These are phyloP conservation scores for Mortierella sp. DNA, from an alignment of 371 early-diverging fungal genomes.

Conservation along the genomic window DNA sequence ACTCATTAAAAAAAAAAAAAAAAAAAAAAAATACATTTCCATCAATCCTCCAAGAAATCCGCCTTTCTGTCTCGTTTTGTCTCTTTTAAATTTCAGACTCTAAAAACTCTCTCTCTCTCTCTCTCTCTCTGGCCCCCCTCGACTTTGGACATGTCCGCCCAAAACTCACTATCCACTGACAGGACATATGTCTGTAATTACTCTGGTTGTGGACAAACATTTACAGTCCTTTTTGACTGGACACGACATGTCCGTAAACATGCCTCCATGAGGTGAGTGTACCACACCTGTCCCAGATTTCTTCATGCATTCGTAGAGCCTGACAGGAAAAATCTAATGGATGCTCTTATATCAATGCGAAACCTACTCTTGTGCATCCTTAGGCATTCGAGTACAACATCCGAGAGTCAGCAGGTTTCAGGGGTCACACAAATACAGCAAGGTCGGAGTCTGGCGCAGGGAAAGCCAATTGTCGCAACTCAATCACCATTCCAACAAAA, in stretches of 20 bases:
- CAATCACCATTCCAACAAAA: background rate
- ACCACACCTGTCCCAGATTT: background rate
- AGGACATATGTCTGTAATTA: slow-evolving; percentile 7
- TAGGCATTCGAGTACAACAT: background rate
- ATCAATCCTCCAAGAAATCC: background rate
- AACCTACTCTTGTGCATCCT: no score
- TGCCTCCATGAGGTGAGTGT: slow-evolving; percentile 3
- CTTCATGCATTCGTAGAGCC: no score
- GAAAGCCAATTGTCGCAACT: background rate
- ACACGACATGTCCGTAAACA: slow-evolving; percentile 26
- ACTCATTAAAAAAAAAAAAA: background rate
- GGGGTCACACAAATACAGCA: background rate
- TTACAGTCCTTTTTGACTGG: slow-evolving; percentile 35
- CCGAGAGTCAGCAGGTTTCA: background rate
- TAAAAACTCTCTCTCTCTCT: background rate
- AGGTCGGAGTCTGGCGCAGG: background rate
- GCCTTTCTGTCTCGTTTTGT: background rate
- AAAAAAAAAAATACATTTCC: background rate
- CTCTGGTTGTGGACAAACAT: slow-evolving; percentile 21
- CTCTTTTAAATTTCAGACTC: background rate
- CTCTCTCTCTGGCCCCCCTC: background rate
- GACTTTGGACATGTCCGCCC: background rate
- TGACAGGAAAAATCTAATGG: background rate
- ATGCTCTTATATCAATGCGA: no score
- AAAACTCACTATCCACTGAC: background rate